Evolutionary conservation across 1,284 basidiomycete species (phyloP).

Genomic region (Malassezia caprae): DNA sequence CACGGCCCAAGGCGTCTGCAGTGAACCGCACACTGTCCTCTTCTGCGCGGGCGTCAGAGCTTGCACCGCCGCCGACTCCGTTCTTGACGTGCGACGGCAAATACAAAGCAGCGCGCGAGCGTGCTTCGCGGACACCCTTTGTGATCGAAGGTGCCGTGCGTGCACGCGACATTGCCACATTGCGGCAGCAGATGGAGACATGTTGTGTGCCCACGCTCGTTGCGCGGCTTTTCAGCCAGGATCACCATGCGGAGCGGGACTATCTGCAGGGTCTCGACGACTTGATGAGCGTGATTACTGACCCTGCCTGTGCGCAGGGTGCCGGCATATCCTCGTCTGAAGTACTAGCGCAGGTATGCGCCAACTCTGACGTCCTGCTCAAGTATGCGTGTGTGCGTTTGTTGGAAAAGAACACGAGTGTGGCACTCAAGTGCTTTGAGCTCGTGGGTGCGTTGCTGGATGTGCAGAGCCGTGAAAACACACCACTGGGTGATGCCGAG

Average conservation of each 20-base stretch:
- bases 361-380: conserved; percentile 81
- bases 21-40: conserved; percentile 17
- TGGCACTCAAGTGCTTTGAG: conserved; percentile 79
- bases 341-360: conserved; percentile 58
- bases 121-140: conserved; percentile 60
- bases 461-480: conserved; percentile 62
- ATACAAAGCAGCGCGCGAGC: conserved; percentile 62
- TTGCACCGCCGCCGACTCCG: conserved; percentile 13
- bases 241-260: conserved; percentile 91
- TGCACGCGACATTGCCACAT: conserved; percentile 73
- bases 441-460: conserved; percentile 68
- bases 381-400: conserved; percentile 88
- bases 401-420: conserved; percentile 84
- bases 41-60: conserved; percentile 12
- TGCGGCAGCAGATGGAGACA: conserved; percentile 84
- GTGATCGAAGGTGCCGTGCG: conserved; percentile 66
- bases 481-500: conserved; percentile 78
- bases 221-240: conserved; percentile 70
- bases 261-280: conserved; percentile 66
- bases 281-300: conserved; percentile 65
- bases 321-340: conserved; percentile 56
- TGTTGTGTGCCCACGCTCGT: conserved; percentile 67
- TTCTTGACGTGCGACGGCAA: conserved; percentile 66
- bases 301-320: conserved; percentile 55
- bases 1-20: neutral